phyloP scores from a whole-genome alignment of 176 grass and related monocot species.

The Cymbopogon citratus region DNA sequence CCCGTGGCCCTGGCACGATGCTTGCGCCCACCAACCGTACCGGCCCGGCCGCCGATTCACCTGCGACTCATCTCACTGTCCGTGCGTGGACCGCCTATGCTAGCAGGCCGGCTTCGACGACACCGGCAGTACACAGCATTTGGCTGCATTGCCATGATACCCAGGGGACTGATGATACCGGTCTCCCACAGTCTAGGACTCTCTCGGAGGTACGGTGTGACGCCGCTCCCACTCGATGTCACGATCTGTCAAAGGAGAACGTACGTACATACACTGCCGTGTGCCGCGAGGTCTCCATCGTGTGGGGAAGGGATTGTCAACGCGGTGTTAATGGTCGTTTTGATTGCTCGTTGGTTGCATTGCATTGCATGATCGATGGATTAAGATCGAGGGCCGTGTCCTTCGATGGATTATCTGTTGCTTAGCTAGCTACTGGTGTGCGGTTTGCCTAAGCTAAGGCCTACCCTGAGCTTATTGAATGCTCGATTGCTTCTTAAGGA shows the following conservation, averaged over 20 bases:
- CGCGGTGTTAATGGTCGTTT: background rate
- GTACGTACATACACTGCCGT: background rate
- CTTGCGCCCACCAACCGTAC: background rate
- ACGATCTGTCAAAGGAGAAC: background rate
- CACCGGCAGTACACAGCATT: no score
- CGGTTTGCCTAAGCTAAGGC: background rate
- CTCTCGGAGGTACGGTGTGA: no score
- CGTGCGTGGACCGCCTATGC: no score
- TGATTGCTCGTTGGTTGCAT: background rate
- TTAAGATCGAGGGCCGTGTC: background rate
- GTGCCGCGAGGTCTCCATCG: background rate
- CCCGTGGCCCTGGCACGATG: conserved; percentile 14
- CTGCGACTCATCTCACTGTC: no score
- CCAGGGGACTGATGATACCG: no score
- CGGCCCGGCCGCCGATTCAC: no score
- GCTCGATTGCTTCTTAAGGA: conserved; percentile 20
- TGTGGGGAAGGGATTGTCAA: conserved; percentile 10
- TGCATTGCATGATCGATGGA: background rate
- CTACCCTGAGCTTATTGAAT: background rate
- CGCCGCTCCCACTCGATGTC: no score
- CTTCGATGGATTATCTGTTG: background rate
- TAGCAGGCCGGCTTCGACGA: no score
- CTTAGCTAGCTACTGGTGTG: background rate
- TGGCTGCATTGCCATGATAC: no score
- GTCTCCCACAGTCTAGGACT: no score